Conservation (phyloP, 2,329 filamentous ascomycete genomes). For the Fusarium albidum region DNA sequence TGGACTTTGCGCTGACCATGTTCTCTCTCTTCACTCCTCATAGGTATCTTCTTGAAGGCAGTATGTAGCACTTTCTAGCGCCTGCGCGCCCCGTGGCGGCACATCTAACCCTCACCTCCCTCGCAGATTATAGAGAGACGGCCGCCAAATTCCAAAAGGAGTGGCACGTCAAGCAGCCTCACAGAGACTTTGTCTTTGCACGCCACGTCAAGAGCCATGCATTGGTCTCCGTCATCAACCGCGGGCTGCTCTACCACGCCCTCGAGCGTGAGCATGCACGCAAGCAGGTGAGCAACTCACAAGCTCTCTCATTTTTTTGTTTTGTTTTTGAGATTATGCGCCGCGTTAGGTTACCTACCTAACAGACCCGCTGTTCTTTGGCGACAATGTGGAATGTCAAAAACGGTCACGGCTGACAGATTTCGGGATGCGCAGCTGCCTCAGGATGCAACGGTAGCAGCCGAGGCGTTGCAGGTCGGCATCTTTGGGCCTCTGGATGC, state of each 20-base stretch:
- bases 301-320: conserved; percentile 3
- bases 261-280: conserved; percentile 64
- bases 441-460: conserved; percentile 56
- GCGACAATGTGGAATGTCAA: conserved; percentile 28
- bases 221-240: conserved; percentile 69
- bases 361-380: conserved; percentile 21
- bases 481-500: conserved; percentile 65
- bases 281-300: conserved; percentile 54
- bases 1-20: conserved; percentile 33
- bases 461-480: conserved; percentile 58
- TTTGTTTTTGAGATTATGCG: conserved; percentile 14
- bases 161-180: conserved; percentile 70
- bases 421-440: conserved; percentile 53
- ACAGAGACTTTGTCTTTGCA: conserved; percentile 70
- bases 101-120: conserved; percentile 38
- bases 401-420: conserved; percentile 37
- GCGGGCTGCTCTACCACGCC: conserved; percentile 68
- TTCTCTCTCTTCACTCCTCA: conserved; percentile 24
- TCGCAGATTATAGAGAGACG: conserved; percentile 71
- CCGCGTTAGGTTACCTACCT: conserved; percentile 18
- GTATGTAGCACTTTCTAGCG: conserved; percentile 56
- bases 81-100: conserved; percentile 26
- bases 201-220: conserved; percentile 71
- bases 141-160: conserved; percentile 74
- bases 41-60: conserved; percentile 69